Evolutionary conservation across 129 eudicot species (phyloP).

Genomic region (Kitagawia praeruptora): DNA sequence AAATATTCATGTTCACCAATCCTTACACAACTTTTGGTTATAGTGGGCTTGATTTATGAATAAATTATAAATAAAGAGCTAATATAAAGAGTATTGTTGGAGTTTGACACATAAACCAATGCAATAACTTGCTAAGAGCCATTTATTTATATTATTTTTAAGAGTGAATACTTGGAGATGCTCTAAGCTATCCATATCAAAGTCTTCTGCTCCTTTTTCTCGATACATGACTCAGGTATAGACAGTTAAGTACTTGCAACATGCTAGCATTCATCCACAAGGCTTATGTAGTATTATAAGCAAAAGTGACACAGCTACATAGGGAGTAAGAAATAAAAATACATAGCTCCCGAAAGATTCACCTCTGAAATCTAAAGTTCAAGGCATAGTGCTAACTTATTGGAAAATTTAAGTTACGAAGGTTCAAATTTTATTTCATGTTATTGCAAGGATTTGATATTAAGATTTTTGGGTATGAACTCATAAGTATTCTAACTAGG

Average conservation of each 20-base stretch:
- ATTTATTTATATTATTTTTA: no score
- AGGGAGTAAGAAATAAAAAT: neutral
- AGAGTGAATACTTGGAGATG: no score
- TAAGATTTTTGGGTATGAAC: neutral
- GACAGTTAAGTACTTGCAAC: neutral
- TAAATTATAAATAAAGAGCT: no score
- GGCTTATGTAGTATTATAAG: neutral
- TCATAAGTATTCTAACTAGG: neutral
- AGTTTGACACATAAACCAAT: no score
- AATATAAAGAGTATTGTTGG: no score
- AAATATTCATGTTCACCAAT: no score
- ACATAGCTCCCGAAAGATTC: neutral
- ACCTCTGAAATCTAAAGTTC: neutral
- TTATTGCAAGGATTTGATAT: neutral
- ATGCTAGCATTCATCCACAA: neutral
- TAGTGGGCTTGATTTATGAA: no score
- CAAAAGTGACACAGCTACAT: no score
- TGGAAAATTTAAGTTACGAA: neutral
- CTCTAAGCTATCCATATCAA: neutral
- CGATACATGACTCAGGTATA: neutral
- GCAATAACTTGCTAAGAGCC: no score
- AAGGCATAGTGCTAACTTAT: no score
- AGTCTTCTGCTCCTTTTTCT: neutral
- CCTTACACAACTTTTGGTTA: no score
- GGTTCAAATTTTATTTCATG: neutral